Base-by-base conservation (phyloP, 2,329 filamentous ascomycete species). In the Calonectria pseudoturangicola region DNA sequence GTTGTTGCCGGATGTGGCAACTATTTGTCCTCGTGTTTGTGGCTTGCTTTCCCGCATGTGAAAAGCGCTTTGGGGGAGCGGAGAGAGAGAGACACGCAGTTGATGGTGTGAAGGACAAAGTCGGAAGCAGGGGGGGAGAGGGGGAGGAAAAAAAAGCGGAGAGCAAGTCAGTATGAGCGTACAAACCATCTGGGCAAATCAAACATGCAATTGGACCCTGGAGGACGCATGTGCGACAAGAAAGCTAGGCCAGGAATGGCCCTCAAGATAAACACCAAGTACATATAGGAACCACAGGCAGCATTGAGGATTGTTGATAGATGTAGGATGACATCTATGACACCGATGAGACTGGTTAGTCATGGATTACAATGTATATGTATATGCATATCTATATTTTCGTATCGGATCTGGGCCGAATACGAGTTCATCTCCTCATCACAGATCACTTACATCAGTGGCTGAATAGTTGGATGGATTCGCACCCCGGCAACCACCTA, bases 1-100 rank as follows among this genome's bases (percentile, higher is more conserved):
- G 33, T n/a, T 27, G 54, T 60, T 60, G n/a, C 54, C 54, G 30
- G 30, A 60, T 60, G 33, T 27, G 54, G 54, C 36, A 60, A 60
- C 36, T 16, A 21, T 21, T 21, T 39, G 7, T 36, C n/a, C 16
- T 27, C 13, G 54, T 16, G 30, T 25, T 21, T 21, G 33, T 39
- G 12, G 18, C 30, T 12, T 12, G 41, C 30, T 33, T 33, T 33
- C 30, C 30, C 30, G 30, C 21, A 2, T 21, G 21, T 21, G 21
- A 21, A 21, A 21, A 21, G 21, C 21, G 21, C 27, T 3, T 16
- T 3, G 54, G 21, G 21, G 6, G 54, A 21, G 21, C 16, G 28
- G 16, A 51, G 30, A 33, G 30, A 33, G 30, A 33, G 30, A 33
- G 5, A 2, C 5, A 33, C 5, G 30, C 30, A 33, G 30, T 5